A percentile compares a stretch with the other conserved stretches of the same genome.
phyloP scores from a whole-genome alignment of 345 rosid genomes.

The Citropsis articulata region DNA sequence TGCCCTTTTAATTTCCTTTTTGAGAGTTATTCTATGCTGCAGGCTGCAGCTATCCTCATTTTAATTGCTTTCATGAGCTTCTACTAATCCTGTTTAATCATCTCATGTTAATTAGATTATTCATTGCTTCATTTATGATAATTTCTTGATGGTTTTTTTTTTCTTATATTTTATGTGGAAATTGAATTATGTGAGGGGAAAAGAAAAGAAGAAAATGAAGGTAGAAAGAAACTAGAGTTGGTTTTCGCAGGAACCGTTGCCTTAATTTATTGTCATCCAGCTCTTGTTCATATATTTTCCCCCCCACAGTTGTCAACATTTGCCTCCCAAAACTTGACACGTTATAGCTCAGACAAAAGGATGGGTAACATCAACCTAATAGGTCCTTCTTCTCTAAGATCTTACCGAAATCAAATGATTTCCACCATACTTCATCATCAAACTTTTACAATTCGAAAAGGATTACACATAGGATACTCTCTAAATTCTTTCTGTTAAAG shows the following conservation, averaged over 20 bases:
- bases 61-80: not conserved
- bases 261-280: conserved; percentile 44
- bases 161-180: not conserved
- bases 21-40: not conserved
- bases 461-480: not conserved
- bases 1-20: conserved; percentile 7
- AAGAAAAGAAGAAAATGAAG: not conserved
- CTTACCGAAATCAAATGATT: not conserved
- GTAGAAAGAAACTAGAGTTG: not conserved
- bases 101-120: not conserved
- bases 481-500: too few relatives aligned
- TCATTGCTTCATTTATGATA: not conserved
- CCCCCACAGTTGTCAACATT: conserved; percentile 41
- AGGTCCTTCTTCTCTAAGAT: not conserved
- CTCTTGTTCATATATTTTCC: conserved; percentile 34
- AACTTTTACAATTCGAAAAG: not conserved
- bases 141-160: not conserved
- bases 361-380: conserved; percentile 28
- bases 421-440: not conserved
- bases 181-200: not conserved
- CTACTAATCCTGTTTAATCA: not conserved
- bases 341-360: conserved; percentile 28
- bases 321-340: conserved; percentile 45
- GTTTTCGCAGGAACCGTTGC: not conserved
- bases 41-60: not conserved